Evolutionary conservation across 805 yeast genomes (phyloP).

Genomic region (Cyberlindnera xishuangbannaensis): DNA sequence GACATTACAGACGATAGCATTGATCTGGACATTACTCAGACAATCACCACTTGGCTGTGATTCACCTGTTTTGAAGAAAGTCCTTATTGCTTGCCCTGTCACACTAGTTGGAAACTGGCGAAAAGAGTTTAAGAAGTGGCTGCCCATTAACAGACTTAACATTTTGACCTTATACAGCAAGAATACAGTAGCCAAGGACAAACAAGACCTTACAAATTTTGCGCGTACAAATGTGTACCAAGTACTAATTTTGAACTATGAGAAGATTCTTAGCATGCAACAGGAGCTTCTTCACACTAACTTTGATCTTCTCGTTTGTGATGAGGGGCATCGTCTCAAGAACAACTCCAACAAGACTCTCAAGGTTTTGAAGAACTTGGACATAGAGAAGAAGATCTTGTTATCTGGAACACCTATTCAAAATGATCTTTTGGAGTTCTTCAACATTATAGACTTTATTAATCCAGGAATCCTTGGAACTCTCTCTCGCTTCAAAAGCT

Average conservation of each 20-base stretch:
- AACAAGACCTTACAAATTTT: constrained; percentile 23
- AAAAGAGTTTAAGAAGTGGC: constrained; percentile 85
- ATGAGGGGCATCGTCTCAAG: constrained; percentile 92
- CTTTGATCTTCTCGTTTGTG: constrained; percentile 72
- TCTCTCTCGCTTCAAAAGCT: constrained; percentile 50
- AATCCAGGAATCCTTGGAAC: constrained; percentile 80
- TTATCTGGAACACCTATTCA: constrained; percentile 93
- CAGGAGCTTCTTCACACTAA: constrained; percentile 37
- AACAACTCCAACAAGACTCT: constrained; percentile 66
- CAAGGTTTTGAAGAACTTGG: constrained; percentile 44
- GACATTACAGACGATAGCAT: constrained; percentile 77
- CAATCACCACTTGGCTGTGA: constrained; percentile 42
- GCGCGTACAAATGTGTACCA: constrained; percentile 69
- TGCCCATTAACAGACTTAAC: constrained; percentile 48
- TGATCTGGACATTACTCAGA: constrained; percentile 76
- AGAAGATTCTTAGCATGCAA: constrained; percentile 55
- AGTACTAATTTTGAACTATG: constrained; percentile 83
- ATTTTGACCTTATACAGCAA: constrained; percentile 54
- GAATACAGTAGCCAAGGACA: constrained; percentile 45
- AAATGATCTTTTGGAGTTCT: constrained; percentile 82
- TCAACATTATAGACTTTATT: constrained; percentile 70
- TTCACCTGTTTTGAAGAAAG: constrained; percentile 44
- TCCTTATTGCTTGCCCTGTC: constrained; percentile 86
- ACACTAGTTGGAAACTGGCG: constrained; percentile 86
- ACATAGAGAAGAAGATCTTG: constrained; percentile 45